Base-by-base conservation (phyloP, 768 basidiomycete genomes). In the Mycena sanguinolenta region DNA sequence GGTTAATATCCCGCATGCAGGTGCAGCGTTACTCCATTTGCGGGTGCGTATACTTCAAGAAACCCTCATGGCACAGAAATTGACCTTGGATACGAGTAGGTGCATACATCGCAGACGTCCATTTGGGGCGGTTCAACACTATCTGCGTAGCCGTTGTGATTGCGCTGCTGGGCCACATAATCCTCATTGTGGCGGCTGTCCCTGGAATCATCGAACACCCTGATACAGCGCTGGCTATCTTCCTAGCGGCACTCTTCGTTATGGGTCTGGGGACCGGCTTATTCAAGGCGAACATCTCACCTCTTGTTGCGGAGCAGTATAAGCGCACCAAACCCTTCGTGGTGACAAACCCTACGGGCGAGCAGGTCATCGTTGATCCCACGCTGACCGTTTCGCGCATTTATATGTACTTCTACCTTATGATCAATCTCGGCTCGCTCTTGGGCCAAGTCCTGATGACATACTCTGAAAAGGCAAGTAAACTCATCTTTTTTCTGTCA, bases 221-320 rank as follows among this genome's bases (percentile, higher is more conserved):
- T 23, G 73, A 79, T 16, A 83, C 87, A 12, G 83, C 91, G 0
- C 76, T 86, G 2, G 89, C 84, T 1, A 82, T 84, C 28, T 90
- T 94, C 74, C 72, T 85, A 25, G 71, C 91, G 44, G 90, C 91
- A 0, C 80, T 94, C 59, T 76, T 94, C 62, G 81, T 94, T 64
- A 91, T 89, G 77, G 87, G 88, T 12, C 75, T 85, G 3, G 85
- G 92, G 21, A 87, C 92, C 13, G 92, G 92, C 9, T 82, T 90
- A 27, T 92, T 94, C 87, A 94, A 95, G 80, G 80, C 90, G 2
- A 94, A 93, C 77, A 90, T 95, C 70, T 91, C 90, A 0, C 93
- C 93, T 2, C 82, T 95, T 72, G 85, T 95, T 27, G 94, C 94
- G 9, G 94, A 95, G 77, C 94, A 95, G 75, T 91, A 91, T 75